Evolutionary conservation across 73 alveolate genomes (phyloP), one percentile per base, ranked within the genome.

Genomic region (Paramecium tetraurelia): DNA sequence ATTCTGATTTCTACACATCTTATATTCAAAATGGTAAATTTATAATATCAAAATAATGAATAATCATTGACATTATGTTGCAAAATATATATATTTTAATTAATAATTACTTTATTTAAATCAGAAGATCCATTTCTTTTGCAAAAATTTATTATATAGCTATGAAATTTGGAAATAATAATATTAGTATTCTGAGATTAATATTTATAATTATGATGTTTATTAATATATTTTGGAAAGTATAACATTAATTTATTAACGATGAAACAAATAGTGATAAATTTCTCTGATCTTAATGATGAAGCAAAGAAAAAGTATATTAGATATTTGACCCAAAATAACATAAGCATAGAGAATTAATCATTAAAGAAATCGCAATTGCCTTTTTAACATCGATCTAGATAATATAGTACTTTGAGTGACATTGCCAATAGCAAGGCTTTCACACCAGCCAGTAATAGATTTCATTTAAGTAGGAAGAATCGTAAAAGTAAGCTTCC

Each of bases 361-460:
- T 29, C 31, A 8, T 18, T 44, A 43, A 22, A 44, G 31, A 53
- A 53, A 53, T 53, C 69, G 18, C 21, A 3, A 53, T 18, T 53
- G 57, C 57, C 58, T 8, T 35, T 1, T 24, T 48, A 80, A 24
- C 76, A 80, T 46, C 43, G 75, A 12, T 4, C 90, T 46, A 21
- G 90, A 44, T 48, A 80, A 22, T 80, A 44, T 80, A 80, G 90
- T 35, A 27, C 90, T n/a, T 21, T 80, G n/a, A 43, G 48, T 44
- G 90, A 80, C 14, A 43, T 80, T 16, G 57, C 46, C 1, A 80
- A 80, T 46, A 31, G 75, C 29, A 80, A 63, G 12, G 90, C 90
- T 2, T 80, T 80, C 72, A 80, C 90, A 11, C 90, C 90, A 11
- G 90, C 90, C 7, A 80, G 90, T 41, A 44, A 80, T n/a, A 1